A percentile compares a stretch with the other conserved stretches of the same genome.
phyloP scores from a whole-genome alignment of 106 monocot genomes.

The Apostasia ramifera region DNA sequence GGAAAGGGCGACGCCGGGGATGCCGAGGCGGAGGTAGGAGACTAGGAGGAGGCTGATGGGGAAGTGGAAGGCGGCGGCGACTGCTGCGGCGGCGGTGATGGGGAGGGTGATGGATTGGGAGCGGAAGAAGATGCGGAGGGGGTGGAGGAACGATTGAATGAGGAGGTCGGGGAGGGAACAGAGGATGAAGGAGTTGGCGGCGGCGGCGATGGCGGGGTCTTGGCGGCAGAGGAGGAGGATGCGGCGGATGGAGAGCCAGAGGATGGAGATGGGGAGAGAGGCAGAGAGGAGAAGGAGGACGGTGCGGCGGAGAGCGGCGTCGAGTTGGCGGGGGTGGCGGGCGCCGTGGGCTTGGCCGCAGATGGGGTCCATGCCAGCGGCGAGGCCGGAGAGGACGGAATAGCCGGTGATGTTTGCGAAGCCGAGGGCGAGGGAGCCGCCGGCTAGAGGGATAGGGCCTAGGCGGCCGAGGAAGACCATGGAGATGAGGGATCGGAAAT shows the following conservation, averaged over 20 bases:
- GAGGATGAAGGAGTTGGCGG: slow-evolving; percentile 46
- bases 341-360: slow-evolving; percentile 79
- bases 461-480: slow-evolving; percentile 79
- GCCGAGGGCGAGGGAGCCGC: slow-evolving; percentile 73
- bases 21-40: slow-evolving; percentile 42
- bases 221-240: slow-evolving; percentile 66
- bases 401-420: slow-evolving; percentile 94
- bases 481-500: slow-evolving; percentile 76
- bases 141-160: slow-evolving; percentile 61
- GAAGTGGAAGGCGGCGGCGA: slow-evolving; percentile 45
- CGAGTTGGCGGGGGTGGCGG: slow-evolving; percentile 27
- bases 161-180: slow-evolving; percentile 58
- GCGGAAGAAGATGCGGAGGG: slow-evolving; percentile 66
- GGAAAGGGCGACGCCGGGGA: slow-evolving; percentile 58
- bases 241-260: slow-evolving; percentile 35
- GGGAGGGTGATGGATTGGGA: slow-evolving; percentile 65
- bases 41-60: slow-evolving; percentile 70
- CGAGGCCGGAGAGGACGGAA: slow-evolving; percentile 70
- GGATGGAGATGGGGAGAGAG: slow-evolving; percentile 40
- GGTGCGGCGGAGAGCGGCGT: slow-evolving; percentile 47
- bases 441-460: slow-evolving; percentile 57
- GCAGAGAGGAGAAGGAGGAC: slow-evolving; percentile 35
- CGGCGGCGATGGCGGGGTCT: slow-evolving; percentile 36
- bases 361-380: slow-evolving; percentile 88
- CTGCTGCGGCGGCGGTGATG: slow-evolving; percentile 46